Conservation (phyloP, 768 basidiomycete species). For the Tulasnella sp. region DNA sequence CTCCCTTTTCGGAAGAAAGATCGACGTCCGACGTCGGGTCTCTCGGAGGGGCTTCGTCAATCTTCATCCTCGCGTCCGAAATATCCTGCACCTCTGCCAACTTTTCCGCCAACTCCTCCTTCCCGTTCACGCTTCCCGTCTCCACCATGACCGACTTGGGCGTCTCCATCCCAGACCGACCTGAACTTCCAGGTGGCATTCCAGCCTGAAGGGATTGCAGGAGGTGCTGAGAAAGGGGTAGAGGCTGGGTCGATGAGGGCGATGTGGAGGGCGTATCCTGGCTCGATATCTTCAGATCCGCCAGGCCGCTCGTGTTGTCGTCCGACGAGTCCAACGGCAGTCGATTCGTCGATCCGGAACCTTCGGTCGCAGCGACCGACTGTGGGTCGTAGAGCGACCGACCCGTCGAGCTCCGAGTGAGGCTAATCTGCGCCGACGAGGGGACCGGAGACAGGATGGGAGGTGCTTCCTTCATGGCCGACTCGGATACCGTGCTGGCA, state of each 20-base stretch:
- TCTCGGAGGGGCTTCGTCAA: not conserved
- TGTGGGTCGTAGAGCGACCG: not conserved
- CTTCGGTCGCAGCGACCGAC: not conserved
- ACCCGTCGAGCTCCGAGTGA: not conserved
- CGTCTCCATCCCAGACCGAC: not conserved
- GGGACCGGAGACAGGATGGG: not conserved
- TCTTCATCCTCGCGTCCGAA: not conserved
- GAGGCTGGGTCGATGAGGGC: not conserved
- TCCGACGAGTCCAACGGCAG: not conserved
- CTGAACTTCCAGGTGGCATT: not conserved
- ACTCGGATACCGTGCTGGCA: slow-evolving; percentile 4
- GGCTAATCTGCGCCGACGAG: not conserved
- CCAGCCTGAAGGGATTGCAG: not conserved
- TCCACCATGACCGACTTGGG: slow-evolving; percentile 12
- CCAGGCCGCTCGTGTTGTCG: not conserved
- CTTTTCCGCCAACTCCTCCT: not conserved
- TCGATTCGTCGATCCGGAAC: not conserved
- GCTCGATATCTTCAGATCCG: not conserved
- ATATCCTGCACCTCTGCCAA: not conserved
- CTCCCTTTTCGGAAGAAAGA: not conserved
- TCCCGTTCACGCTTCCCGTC: not conserved
- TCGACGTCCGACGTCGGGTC: slow-evolving; percentile 1
- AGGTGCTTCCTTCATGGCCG: not conserved
- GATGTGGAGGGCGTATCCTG: not conserved
- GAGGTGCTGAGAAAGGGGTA: slow-evolving; percentile 4